A percentile compares a stretch with the other conserved stretches of the same genome.
Conservation (phyloP, 176 grass and related monocot species). For the Triticum monococcum region DNA sequence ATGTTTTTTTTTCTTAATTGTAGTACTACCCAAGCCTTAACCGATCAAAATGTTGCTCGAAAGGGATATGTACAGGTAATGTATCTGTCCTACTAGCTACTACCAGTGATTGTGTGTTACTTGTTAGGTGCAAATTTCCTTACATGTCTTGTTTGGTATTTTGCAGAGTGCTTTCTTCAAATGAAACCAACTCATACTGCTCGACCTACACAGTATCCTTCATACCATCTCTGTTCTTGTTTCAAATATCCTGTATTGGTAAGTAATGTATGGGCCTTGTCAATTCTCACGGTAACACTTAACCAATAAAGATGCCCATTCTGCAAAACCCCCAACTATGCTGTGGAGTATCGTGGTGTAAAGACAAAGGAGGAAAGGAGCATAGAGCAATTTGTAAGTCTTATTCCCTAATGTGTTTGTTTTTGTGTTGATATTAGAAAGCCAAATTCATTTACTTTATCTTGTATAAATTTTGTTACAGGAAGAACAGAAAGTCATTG, state of each 20-base stretch:
- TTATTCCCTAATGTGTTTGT: slow-evolving; percentile 14
- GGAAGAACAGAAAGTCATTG: slow-evolving; percentile 98
- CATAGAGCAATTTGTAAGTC: slow-evolving; percentile 96
- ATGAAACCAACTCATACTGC: slow-evolving; percentile 89
- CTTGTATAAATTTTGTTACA: slow-evolving; percentile 46
- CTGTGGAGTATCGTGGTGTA: slow-evolving; percentile 93
- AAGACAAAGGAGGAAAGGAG: slow-evolving; percentile 98
- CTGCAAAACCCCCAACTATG: slow-evolving; percentile 97
- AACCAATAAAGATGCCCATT: slow-evolving; percentile 90
- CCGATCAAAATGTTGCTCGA: slow-evolving; percentile 92
- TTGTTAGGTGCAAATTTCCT: slow-evolving; percentile 3
- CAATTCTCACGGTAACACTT: slow-evolving; percentile 40
- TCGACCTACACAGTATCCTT: slow-evolving; percentile 98
- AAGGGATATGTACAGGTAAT: slow-evolving; percentile 98
- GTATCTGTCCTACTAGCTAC: neutral
- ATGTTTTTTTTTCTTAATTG: slow-evolving; percentile 32
- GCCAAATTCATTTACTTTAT: slow-evolving; percentile 19
- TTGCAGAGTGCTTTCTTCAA: slow-evolving; percentile 97
- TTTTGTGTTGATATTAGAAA: slow-evolving; percentile 15
- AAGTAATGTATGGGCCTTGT: neutral
- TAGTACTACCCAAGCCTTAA: slow-evolving; percentile 98
- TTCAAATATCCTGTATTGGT: slow-evolving; percentile 11
- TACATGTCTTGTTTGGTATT: slow-evolving; percentile 37
- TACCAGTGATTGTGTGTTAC: neutral
- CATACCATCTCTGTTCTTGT: slow-evolving; percentile 25